Evolutionary conservation across 2,329 filamentous ascomycete species (phyloP).

Genomic region (Cladosporium sp.): DNA sequence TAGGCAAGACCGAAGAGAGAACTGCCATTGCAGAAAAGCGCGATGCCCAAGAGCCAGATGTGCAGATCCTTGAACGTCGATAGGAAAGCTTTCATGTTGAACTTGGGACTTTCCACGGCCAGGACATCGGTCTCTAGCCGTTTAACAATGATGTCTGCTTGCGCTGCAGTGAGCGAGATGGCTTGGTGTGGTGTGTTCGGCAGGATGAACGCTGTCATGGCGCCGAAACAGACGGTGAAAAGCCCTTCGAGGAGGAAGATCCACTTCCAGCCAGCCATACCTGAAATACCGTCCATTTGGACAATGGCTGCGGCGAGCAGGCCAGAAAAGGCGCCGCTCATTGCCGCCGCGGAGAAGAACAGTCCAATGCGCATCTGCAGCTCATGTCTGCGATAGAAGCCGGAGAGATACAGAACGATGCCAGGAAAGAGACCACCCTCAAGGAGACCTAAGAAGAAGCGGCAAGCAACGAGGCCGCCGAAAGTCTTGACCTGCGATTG

Average conservation of each 20-base stretch:
- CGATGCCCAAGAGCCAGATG: slow-evolving; percentile 1
- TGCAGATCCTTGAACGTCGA: slow-evolving; percentile 30
- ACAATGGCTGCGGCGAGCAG: slow-evolving; percentile 57
- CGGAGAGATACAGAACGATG: slow-evolving; percentile 51
- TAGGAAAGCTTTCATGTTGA: slow-evolving; percentile 39
- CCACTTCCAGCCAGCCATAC: slow-evolving; percentile 44
- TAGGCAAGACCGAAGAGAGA: slow-evolving; percentile 8
- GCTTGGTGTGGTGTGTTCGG: slow-evolving; percentile 60
- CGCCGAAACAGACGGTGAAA: slow-evolving; percentile 42
- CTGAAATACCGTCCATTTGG: slow-evolving; percentile 55
- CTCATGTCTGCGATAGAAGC: slow-evolving; percentile 33
- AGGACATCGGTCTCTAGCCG: slow-evolving; percentile 21
- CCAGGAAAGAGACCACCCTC: slow-evolving; percentile 53
- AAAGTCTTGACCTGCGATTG: slow-evolving; percentile 35
- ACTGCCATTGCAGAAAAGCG: slow-evolving; percentile 7
- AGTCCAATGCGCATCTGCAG: slow-evolving; percentile 43
- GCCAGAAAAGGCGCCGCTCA: slow-evolving; percentile 55
- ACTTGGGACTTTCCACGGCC: slow-evolving; percentile 31
- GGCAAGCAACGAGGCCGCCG: slow-evolving; percentile 29
- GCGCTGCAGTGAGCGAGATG: slow-evolving; percentile 48
- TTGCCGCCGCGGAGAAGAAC: slow-evolving; percentile 31
- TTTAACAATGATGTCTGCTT: slow-evolving; percentile 40
- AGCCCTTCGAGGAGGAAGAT: slow-evolving; percentile 27
- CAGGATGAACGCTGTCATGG: slow-evolving; percentile 50
- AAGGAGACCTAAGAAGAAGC: slow-evolving; percentile 54